A percentile compares a stretch with the other conserved stretches of the same genome.
Conservation (phyloP, 108 stramenopile genomes). For the Parietichytrium sp. region DNA sequence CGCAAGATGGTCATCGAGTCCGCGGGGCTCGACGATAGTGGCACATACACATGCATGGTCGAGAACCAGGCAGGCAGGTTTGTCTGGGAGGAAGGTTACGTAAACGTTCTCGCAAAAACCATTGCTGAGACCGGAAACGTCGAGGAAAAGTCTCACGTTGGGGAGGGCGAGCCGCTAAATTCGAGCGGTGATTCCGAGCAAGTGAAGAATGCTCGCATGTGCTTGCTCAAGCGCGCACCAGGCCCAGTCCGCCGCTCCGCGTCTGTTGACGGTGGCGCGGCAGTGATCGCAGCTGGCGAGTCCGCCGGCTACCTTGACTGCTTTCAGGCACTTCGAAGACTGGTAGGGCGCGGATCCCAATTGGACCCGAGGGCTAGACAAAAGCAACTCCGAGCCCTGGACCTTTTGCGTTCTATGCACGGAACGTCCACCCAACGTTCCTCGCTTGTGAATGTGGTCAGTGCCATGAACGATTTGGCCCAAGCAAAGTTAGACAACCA, state of each 20-base stretch:
- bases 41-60: conserved; percentile 32
- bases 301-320: not conserved
- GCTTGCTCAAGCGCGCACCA: conserved; percentile 5
- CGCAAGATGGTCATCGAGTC: not conserved
- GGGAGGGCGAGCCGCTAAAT: not conserved
- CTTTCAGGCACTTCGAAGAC: not conserved
- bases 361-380: not conserved
- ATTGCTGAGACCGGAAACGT: not conserved
- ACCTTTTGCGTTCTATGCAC: conserved; percentile 1
- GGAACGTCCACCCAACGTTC: conserved; percentile 2
- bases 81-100: conserved; percentile 25
- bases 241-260: not conserved
- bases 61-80: conserved; percentile 10
- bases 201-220: not conserved
- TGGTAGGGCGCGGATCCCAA: not conserved
- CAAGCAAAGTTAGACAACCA: not conserved
- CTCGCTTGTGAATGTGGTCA: conserved; percentile 4
- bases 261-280: conserved; percentile 3
- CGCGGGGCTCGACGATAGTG: not conserved
- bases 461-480: conserved; percentile 6
- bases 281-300: not conserved
- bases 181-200: conserved; percentile 16
- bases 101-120: not conserved
- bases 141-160: not conserved
- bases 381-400: not conserved